A percentile compares a stretch with the other conserved stretches of the same genome.
phyloP scores from a whole-genome alignment of 2,329 filamentous ascomycete species.

The Thielaviopsis ethacetica region DNA sequence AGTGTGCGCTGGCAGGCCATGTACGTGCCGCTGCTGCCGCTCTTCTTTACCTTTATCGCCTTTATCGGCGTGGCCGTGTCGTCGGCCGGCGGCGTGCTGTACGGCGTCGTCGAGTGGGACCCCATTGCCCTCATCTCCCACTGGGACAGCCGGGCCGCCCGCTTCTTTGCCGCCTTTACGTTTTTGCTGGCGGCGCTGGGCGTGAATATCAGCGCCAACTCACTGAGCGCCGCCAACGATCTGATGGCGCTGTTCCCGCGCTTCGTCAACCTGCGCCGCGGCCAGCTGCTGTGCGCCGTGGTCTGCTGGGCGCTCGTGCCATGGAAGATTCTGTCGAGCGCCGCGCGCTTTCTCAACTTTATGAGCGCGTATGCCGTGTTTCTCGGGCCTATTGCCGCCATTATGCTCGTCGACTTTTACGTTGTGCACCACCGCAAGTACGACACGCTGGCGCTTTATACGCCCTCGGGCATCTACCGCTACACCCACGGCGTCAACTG shows the following conservation, averaged over 20 bases:
- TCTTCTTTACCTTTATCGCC: conserved; percentile 26
- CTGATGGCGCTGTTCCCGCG: conserved; percentile 11
- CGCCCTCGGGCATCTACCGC: conserved; percentile 26
- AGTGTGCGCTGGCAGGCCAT: conserved; percentile 7
- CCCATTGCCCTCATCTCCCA: conserved; percentile 26
- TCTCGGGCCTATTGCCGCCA: conserved; percentile 16
- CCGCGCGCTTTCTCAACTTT: conserved; percentile 16
- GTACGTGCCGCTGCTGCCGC: conserved; percentile 18
- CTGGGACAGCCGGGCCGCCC: conserved; percentile 26
- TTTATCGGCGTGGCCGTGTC: conserved; percentile 28
- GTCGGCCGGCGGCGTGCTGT: conserved; percentile 23
- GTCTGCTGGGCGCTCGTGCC: conserved; percentile 11
- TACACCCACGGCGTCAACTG: conserved; percentile 24
- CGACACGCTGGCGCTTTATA: conserved; percentile 21
- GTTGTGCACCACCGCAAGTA: conserved; percentile 19
- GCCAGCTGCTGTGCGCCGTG: conserved; percentile 9
- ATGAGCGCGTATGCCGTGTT: conserved; percentile 17
- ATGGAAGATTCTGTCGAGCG: conserved; percentile 16
- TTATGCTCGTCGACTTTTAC: conserved; percentile 22
- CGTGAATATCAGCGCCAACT: conserved; percentile 12
- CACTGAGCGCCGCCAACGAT: conserved; percentile 12
- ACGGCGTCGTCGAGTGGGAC: conserved; percentile 27
- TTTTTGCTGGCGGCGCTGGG: conserved; percentile 30
- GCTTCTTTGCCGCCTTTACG: conserved; percentile 30
- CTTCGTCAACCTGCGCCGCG: conserved; percentile 12